Evolutionary conservation across 805 yeast species (phyloP), one percentile per base, ranked within the genome.

Genomic region (Saturnispora hagleri): DNA sequence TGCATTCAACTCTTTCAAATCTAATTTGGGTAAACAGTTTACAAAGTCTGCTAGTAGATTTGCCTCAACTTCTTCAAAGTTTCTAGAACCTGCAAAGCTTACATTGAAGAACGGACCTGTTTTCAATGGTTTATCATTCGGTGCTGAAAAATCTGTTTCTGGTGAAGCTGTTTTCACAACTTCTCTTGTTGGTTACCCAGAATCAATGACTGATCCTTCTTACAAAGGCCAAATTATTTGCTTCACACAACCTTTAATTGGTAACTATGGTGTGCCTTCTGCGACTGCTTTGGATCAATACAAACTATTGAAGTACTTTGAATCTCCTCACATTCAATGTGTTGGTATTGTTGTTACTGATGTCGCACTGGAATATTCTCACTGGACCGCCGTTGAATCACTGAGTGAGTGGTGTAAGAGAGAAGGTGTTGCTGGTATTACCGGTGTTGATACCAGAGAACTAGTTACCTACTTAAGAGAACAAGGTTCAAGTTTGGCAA

Each of bases 81-180:
- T 60, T 43, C 69, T 84, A 48, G 86, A 83, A 62, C 81, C 95
- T 67, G 98, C 98, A 52, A 89, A 95, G 15, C 77, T 91, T 61
- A 84, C 95, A 26, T 83, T 91, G 61, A 81, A 90, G 66, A 87
- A 89, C 65, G 99, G 98, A 18, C 97, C 97, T 20, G 83, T 88
- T 33, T 89, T 89, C 74, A 81, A 79, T 62, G 99, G 99, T 42
- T 84, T 81, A 67, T 91, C 98, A 0, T 95, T 93, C 64, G 99
- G 99, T 64, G 96, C 98, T 43, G 82, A 89, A 68, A 85, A 84
- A 58, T 88, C 90, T 57, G 81, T 89, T 56, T 83, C 95, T 54
- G 99, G 99, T 57, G 99, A 93, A 70, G 96, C 97, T 31, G 99
- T 95, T 44, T 93, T 93, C 74, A 89, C 97, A 46, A 95, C 99